Evolutionary conservation across 306 rosid genomes (phyloP).

Genomic region (Lathyrus oleraceus): DNA sequence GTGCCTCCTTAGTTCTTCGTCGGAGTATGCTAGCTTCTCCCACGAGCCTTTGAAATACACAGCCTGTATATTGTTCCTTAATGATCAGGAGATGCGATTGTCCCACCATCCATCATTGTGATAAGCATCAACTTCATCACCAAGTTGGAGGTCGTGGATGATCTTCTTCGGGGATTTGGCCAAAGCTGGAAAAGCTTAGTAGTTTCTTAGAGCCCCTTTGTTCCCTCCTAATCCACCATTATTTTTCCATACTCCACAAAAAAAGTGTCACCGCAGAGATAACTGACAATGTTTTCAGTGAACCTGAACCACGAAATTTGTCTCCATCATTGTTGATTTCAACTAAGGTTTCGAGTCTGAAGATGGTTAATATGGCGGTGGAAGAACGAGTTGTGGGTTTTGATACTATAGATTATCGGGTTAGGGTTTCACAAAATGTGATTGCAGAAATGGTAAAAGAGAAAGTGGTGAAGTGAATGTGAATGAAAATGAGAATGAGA

Average conservation of each 20-base stretch:
- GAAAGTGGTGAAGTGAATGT: not conserved
- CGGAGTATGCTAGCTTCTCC: conserved; percentile 49
- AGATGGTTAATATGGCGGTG: not conserved
- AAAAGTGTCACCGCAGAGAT: conserved; percentile 12
- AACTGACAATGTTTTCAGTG: conserved; percentile 39
- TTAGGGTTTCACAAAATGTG: not conserved
- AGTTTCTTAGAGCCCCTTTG: conserved; percentile 39
- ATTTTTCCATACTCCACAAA: conserved; percentile 50
- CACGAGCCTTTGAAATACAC: conserved; percentile 51
- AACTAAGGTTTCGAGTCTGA: conserved; percentile 41
- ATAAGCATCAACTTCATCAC: conserved; percentile 59
- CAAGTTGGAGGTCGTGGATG: conserved; percentile 35
- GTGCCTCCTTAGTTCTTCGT: conserved; percentile 51
- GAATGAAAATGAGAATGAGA: too few species aligned
- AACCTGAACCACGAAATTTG: conserved; percentile 61
- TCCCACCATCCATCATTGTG: conserved; percentile 70
- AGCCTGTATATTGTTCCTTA: conserved; percentile 30
- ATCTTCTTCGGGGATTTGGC: conserved; percentile 44
- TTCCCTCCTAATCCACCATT: conserved; percentile 28
- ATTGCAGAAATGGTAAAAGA: not conserved
- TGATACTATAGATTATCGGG: not conserved
- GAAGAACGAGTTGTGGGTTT: not conserved
- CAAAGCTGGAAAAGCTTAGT: conserved; percentile 45
- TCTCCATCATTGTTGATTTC: conserved; percentile 53
- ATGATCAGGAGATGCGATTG: conserved; percentile 37